Conservation (phyloP, 805 yeast genomes). For the Candida schatavii region DNA sequence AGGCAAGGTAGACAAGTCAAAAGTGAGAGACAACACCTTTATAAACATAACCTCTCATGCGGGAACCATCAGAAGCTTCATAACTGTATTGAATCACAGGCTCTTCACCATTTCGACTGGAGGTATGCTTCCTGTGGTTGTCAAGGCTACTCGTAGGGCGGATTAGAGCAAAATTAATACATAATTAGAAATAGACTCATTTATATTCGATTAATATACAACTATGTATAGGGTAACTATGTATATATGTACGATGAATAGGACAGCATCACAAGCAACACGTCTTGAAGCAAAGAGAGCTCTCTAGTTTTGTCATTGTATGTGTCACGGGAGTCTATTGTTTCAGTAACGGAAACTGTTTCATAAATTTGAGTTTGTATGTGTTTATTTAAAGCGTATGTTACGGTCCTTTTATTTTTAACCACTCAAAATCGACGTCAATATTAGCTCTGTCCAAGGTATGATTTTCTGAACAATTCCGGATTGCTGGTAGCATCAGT, state of each 20-base stretch:
- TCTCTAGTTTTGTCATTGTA: too few species aligned
- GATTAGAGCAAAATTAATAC: too few species aligned
- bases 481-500: slow-evolving; percentile 4
- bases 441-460: background rate
- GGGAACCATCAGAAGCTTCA: slow-evolving; percentile 48
- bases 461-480: slow-evolving; percentile 5
- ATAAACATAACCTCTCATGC: slow-evolving; percentile 50
- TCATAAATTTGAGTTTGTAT: too few species aligned
- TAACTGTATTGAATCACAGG: slow-evolving; percentile 47
- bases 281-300: too few species aligned
- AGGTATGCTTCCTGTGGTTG: slow-evolving; percentile 55
- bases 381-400: background rate
- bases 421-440: too few species aligned
- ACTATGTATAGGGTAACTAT: too few species aligned
- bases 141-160: slow-evolving; percentile 32
- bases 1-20: slow-evolving; percentile 9
- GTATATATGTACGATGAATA: too few species aligned
- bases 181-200: too few species aligned
- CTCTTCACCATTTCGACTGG: slow-evolving; percentile 51
- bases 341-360: too few species aligned
- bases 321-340: too few species aligned
- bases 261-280: too few species aligned
- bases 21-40: slow-evolving; percentile 18
- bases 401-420: background rate
- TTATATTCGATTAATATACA: too few species aligned